These are phyloP conservation scores for Stachybotrys chartarum DNA, from an alignment of 2,329 filamentous ascomycete species.

Conservation along the genomic window DNA sequence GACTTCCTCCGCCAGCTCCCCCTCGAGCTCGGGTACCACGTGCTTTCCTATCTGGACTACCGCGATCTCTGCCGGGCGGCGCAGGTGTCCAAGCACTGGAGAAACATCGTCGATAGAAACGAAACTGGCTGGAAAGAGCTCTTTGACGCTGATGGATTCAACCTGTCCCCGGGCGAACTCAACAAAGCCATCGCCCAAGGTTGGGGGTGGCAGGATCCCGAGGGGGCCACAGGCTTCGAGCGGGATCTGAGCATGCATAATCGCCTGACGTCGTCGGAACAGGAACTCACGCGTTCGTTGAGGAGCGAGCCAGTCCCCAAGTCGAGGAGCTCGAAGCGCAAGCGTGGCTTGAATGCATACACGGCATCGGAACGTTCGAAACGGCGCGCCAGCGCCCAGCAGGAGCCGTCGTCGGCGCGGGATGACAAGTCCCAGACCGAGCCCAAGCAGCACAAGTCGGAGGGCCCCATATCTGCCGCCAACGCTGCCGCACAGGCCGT, in stretches of 20 bases:
- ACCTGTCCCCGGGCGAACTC: conserved; percentile 72
- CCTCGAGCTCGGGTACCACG: conserved; percentile 77
- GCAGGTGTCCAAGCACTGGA: conserved; percentile 92
- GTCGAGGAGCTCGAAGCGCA: conserved; percentile 47
- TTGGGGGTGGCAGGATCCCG: conserved; percentile 95
- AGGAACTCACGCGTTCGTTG: conserved; percentile 36
- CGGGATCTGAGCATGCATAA: conserved; percentile 63
- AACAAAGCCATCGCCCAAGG: conserved; percentile 81
- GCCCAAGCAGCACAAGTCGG: conserved; percentile 50
- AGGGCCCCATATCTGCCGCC: conserved; percentile 81
- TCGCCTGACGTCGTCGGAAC: conserved; percentile 45
- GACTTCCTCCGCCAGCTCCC: conserved; percentile 85
- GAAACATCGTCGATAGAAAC: conserved; percentile 82
- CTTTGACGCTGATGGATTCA: conserved; percentile 77
- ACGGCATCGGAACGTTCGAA: conserved; percentile 43
- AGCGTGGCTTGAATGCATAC: conserved; percentile 41
- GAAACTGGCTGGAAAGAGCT: conserved; percentile 95
- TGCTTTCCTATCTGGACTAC: conserved; percentile 79
- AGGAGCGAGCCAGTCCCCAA: conserved; percentile 36
- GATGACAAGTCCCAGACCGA: conserved; percentile 33
- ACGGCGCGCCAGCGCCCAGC: conserved; percentile 43
- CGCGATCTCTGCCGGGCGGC: conserved; percentile 83
- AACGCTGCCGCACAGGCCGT: conserved; percentile 77
- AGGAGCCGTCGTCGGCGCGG: conserved; percentile 27
- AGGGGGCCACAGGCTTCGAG: conserved; percentile 68